A percentile compares a stretch with the other conserved stretches of the same genome.
Evolutionary conservation across 768 basidiomycete species (phyloP).

Genomic region (Hericium alpestre): DNA sequence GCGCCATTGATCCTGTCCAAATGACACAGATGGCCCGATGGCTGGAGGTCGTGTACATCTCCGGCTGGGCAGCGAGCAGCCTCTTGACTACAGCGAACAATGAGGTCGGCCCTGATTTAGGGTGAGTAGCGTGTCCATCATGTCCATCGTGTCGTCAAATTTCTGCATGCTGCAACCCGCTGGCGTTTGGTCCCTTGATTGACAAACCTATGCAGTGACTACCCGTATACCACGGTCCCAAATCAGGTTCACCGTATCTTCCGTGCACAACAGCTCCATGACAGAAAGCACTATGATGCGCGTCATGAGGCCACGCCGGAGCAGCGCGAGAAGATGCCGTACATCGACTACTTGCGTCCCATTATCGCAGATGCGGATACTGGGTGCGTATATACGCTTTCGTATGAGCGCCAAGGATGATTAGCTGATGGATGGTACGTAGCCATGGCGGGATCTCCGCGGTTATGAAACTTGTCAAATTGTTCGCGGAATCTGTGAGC

Average conservation of each 20-base stretch:
- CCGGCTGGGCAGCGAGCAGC: conserved; percentile 84
- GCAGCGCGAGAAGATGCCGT: conserved; percentile 59
- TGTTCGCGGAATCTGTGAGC: conserved; percentile 84
- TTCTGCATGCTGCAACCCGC: background rate
- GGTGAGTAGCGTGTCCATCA: conserved; percentile 31
- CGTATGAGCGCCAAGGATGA: conserved; percentile 2
- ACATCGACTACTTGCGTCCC: conserved; percentile 80
- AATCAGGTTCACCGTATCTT: conserved; percentile 90
- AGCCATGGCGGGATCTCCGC: conserved; percentile 90
- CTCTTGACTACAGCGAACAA: conserved; percentile 83
- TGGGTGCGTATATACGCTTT: conserved; percentile 43
- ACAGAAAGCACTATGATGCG: conserved; percentile 88
- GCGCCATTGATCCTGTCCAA: conserved; percentile 87
- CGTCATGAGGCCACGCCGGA: conserved; percentile 56
- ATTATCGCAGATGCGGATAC: conserved; percentile 95
- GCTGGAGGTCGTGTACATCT: conserved; percentile 84
- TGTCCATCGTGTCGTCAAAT: background rate
- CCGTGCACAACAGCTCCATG: conserved; percentile 86
- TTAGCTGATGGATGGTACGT: background rate
- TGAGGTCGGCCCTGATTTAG: conserved; percentile 87
- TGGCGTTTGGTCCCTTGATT: background rate
- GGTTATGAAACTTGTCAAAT: conserved; percentile 88
- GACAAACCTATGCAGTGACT: conserved; percentile 47
- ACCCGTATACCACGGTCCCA: conserved; percentile 92
- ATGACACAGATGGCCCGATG: conserved; percentile 90